Evolutionary conservation across 2,329 filamentous ascomycete genomes (phyloP).

Genomic region (Phoma sp.): DNA sequence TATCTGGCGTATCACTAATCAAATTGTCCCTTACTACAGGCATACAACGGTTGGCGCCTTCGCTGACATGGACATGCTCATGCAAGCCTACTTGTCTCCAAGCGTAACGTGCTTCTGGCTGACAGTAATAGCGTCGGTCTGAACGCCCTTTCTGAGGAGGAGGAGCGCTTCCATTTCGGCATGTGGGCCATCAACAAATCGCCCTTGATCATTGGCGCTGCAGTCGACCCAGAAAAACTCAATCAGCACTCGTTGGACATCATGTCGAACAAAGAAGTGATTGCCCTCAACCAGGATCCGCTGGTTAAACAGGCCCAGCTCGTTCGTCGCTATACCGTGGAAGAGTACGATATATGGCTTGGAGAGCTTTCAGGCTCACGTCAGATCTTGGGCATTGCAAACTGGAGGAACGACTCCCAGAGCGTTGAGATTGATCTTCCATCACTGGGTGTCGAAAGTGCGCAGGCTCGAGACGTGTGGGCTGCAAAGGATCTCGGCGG

Average conservation of each 20-base stretch:
- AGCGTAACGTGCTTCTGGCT: too few relatives aligned
- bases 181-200: conserved; percentile 57
- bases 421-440: conserved; percentile 41
- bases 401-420: conserved; percentile 46
- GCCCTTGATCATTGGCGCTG: conserved; percentile 53
- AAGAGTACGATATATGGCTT: conserved; percentile 49
- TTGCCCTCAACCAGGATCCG: conserved; percentile 65
- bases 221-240: conserved; percentile 36
- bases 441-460: conserved; percentile 41
- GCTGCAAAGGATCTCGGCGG: conserved; percentile 29
- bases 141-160: conserved; percentile 42
- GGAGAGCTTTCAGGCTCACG: conserved; percentile 46
- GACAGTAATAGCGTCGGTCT: conserved; percentile 38
- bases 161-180: conserved; percentile 55
- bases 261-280: conserved; percentile 59
- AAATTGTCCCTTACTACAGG: conserved; percentile 40
- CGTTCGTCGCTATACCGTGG: conserved; percentile 48
- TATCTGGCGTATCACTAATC: conserved; percentile 45
- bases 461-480: conserved; percentile 48
- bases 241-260: conserved; percentile 36
- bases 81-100: conserved; percentile 11
- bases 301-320: conserved; percentile 61
- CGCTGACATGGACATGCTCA: conserved; percentile 54
- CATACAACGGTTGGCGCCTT: conserved; percentile 38
- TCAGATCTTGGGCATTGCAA: conserved; percentile 46